Percentiles rank a stretch among this genome's conserved stretches.
phyloP scores from a whole-genome alignment of 2,329 filamentous ascomycete genomes.

The Calonectria pauciramosa region DNA sequence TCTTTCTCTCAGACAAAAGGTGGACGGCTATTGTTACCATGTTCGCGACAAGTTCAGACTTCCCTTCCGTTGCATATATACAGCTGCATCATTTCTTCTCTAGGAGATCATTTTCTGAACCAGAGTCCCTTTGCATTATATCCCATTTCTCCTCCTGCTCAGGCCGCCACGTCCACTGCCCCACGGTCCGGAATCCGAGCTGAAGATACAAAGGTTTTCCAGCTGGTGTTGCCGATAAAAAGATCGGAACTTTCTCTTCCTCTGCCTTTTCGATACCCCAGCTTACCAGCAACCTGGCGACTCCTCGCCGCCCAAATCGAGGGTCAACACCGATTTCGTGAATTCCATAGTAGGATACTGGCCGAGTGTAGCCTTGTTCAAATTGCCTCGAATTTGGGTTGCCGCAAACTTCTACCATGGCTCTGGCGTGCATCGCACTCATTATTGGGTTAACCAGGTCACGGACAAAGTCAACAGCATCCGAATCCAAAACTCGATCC shows the following conservation, averaged over 20 bases:
- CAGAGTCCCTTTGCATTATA: neutral
- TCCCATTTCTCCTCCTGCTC: neutral
- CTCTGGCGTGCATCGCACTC: neutral
- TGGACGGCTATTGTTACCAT: no score
- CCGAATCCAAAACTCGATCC: neutral
- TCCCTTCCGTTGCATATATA: neutral
- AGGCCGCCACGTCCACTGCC: neutral
- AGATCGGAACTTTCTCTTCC: neutral
- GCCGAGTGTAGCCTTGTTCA: neutral
- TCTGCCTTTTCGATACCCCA: neutral
- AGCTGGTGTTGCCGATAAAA: neutral
- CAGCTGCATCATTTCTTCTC: neutral
- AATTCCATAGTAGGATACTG: neutral
- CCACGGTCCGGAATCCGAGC: neutral
- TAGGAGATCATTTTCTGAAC: neutral
- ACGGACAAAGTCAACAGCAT: neutral
- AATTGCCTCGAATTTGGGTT: neutral
- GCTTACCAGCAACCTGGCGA: neutral
- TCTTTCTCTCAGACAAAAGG: no score
- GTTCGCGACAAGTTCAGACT: no score
- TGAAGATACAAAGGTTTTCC: neutral
- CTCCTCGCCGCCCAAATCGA: neutral
- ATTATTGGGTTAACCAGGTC: neutral
- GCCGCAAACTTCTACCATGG: neutral
- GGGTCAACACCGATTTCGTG: neutral